Base-by-base conservation (phyloP, 2,329 filamentous ascomycete genomes). In the Colletotrichum karsti region DNA sequence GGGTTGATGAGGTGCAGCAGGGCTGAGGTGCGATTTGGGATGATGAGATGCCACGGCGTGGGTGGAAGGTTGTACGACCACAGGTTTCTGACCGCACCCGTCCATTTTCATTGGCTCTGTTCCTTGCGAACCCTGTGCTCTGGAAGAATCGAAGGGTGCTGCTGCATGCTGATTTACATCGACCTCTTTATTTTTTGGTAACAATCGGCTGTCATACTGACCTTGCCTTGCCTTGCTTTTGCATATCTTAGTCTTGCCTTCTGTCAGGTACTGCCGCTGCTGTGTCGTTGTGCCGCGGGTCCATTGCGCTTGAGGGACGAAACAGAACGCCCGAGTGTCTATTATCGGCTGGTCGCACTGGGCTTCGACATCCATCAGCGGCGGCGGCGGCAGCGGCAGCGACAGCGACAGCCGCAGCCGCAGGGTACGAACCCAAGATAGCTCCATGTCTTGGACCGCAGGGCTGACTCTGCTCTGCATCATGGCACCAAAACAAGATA, bases 1-100 rank as follows among this genome's bases (percentile, higher is more conserved):
- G 66, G 54, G 64, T 64, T 68, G 65, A 69, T 67, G 68, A 69
- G 68, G 15, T 70, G 64, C 68, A 70, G 68, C 65, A 70, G 68
- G 68, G 64, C 68, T 70, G 68, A 68, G 64, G 64, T 54, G 68
- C 64, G 59, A 67, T 63, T n/a, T n/a, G 58, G 55, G 63, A 59
- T 69, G 63, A 37, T 22, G 33, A 35, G 33, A 48, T 64, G 53
- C 33, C 46, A 70, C 35, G 54, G 33, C 26, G 53, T 58, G 57
- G 57, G 48, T 67, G 57, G 67, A 54, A 41, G 54, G 57, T 63
- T 62, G 57, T 67, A 67, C 63, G 67, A 63, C n/a, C n/a, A n/a
- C 33, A 57, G 18, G 51, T 35, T 18, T n/a, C 30, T 20, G 4
- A n/a, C 13, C 33, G 33, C 26, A 39, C 48, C 30, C 10, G 18